These are phyloP conservation scores for Spathaspora sp. DNA, from an alignment of 1,139 yeast genomes.

Conservation along the genomic window DNA sequence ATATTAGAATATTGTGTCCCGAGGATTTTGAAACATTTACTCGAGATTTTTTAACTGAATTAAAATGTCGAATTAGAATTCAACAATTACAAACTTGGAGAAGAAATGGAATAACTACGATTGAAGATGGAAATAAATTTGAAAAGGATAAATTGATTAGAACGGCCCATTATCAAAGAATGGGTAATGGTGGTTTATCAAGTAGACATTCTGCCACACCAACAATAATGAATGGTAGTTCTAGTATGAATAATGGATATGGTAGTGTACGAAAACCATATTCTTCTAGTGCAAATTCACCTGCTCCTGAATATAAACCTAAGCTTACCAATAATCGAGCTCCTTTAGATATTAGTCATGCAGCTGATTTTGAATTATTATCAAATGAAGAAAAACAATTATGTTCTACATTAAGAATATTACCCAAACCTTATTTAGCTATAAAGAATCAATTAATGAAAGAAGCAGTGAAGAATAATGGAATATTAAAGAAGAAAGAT, in stretches of 20 bases:
- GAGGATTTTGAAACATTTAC: conserved; percentile 76
- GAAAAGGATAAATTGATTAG: conserved; percentile 82
- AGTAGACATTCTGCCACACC: conserved; percentile 26
- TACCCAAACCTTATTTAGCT: conserved; percentile 92
- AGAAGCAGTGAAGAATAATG: conserved; percentile 84
- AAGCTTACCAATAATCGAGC: conserved; percentile 42
- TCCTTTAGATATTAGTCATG: conserved; percentile 73
- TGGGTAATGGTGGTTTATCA: conserved; percentile 45
- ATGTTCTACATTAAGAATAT: conserved; percentile 78
- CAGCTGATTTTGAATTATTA: conserved; percentile 79
- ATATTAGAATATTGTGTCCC: conserved; percentile 76
- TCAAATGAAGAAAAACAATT: conserved; percentile 84
- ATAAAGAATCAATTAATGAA: conserved; percentile 90
- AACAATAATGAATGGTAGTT: conserved; percentile 13
- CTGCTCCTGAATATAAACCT: conserved; percentile 39
- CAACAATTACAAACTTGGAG: conserved; percentile 94
- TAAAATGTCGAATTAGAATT: conserved; percentile 76
- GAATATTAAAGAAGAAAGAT: conserved; percentile 75
- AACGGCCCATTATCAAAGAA: conserved; percentile 58
- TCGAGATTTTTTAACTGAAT: conserved; percentile 71
- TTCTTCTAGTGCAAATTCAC: conserved; percentile 24
- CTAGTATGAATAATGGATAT: conserved; percentile 9
- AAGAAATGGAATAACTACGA: conserved; percentile 77
- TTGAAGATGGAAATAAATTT: conserved; percentile 81
- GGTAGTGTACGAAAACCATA: conserved; percentile 11